Base-by-base conservation (phyloP, 1,284 basidiomycete species). In the Pseudozyma thailandica region DNA sequence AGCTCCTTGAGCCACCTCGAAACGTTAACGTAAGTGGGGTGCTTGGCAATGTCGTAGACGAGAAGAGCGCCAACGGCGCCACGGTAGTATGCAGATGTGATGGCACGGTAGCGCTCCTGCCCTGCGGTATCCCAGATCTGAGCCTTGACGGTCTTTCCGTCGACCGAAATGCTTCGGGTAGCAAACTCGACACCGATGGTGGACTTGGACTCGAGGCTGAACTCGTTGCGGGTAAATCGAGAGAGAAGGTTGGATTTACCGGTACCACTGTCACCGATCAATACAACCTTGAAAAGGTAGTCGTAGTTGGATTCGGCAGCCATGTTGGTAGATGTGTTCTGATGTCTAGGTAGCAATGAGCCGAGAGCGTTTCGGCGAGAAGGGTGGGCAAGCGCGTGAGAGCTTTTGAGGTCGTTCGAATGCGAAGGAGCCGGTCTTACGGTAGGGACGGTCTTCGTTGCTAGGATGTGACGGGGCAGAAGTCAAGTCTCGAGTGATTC, bases 181-280 rank as follows among this genome's bases (percentile, higher is more conserved):
- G 95, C 95, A 83, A 99, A 98, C 85, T 99, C 96, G 79, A 99
- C 96, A 61, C 95, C 95, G 84, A 99, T 98, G 21, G 95, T 98
- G 45, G 74, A 77, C 71, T 98, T 98, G 64, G 93, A 94, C 83
- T 98, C 95, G 81, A 96, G 88, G 86, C 95, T 96, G 89, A 98
- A 99, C 86, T 98, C 95, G 84, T 98, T 98, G 75, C 95, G 90
- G 73, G 95, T 98, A 89, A 99, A 99, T 50, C 81, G 75, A 46
- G 77, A 79, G 47, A 82, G 78, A 23, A 82, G 69, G 72, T 81
- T 88, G 85, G 87, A 97, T 89, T 98, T 98, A 84, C 95, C 95
- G 83, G 98, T 95, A 79, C 95, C 96, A 75, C 93, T 96, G 86
- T 98, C 95, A 83, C 96, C 95, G 87, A 98, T 98, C 76, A 98